These are phyloP conservation scores for Antitrichia curtipendula DNA, from an alignment of 225 moss, liverwort and hornwort genomes.

Conservation along the genomic window DNA sequence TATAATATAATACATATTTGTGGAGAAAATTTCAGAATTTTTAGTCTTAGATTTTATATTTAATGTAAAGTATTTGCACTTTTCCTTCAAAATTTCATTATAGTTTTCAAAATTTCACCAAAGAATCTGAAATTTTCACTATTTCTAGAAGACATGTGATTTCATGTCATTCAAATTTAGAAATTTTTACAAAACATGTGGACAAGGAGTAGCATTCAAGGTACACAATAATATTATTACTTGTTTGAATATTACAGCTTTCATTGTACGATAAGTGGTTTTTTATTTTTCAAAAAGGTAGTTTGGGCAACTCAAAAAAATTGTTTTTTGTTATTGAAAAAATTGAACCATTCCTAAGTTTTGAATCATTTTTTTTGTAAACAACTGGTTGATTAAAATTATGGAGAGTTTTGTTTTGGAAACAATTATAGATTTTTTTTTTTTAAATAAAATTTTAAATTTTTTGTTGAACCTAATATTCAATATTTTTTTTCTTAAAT, in stretches of 20 bases:
- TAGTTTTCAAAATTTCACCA: neutral
- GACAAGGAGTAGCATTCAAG: neutral
- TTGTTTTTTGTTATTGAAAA: no score
- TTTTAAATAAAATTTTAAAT: neutral
- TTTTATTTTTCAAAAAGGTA: neutral
- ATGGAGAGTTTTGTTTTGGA: neutral
- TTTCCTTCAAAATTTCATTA: neutral
- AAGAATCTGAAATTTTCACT: neutral
- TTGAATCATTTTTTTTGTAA: neutral
- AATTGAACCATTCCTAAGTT: neutral
- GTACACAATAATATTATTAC: neutral
- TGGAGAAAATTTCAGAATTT: neutral
- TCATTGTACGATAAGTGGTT: neutral
- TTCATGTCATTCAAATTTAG: neutral
- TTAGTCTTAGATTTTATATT: neutral
- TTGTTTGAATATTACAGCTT: neutral
- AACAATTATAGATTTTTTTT: neutral
- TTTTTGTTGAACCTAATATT: neutral
- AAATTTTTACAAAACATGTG: neutral
- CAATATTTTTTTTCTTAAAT: neutral
- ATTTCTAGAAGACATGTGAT: neutral
- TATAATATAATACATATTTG: neutral
- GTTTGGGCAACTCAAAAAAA: neutral
- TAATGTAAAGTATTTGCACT: neutral
- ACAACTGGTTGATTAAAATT: neutral